Evolutionary conservation across 805 yeast species (phyloP), one percentile per base, ranked within the genome.

Genomic region (Lipomyces oligophaga): DNA sequence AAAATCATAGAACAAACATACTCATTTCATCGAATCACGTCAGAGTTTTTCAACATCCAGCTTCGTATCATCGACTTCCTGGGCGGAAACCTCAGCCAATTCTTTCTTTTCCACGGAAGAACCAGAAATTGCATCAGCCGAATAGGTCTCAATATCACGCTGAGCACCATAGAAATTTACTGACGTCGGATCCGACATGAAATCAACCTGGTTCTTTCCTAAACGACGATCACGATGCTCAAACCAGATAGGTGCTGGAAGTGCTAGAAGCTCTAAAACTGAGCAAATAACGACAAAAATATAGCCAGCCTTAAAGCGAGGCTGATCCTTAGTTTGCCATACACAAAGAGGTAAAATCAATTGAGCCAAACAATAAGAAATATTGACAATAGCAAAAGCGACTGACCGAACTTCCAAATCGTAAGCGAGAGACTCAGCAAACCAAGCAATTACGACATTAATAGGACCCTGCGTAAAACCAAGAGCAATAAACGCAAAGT

Each of bases 121-220:
- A 10, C 30, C 30, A 8, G 30, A 26, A 8, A 13, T 10, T 8
- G 8, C 13, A 8, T 26, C 13, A 8, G 8, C 30, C 11, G 13
- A 10, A 26, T 26, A 8, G 30, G 30, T 13, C 30, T 26, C 30
- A 13, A 26, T 26, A 26, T 8, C 30, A 7, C 39, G 76, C 75
- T 15, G 74, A 77, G 16, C 47, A n/a, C 38, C 47, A 25, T 25
- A 37, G 20, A 32, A 38, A 15, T 20, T 28, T 15, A 34, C 47
- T 8, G 33, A 34, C 8, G 41, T 30, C 33, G 27, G 15, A 2
- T 20, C 13, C 10, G 27, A 13, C 15, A 36, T 39, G 5, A 34
- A n/a, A 8, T 43, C 47, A 16, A 42, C 32, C 34, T 42, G 39
- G 48, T 38, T 39, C n/a, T 38, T 26, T 5, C 52, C 52, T 6